phyloP scores from a whole-genome alignment of 2,329 filamentous ascomycete genomes.

The Nigrospora sphaerica region DNA sequence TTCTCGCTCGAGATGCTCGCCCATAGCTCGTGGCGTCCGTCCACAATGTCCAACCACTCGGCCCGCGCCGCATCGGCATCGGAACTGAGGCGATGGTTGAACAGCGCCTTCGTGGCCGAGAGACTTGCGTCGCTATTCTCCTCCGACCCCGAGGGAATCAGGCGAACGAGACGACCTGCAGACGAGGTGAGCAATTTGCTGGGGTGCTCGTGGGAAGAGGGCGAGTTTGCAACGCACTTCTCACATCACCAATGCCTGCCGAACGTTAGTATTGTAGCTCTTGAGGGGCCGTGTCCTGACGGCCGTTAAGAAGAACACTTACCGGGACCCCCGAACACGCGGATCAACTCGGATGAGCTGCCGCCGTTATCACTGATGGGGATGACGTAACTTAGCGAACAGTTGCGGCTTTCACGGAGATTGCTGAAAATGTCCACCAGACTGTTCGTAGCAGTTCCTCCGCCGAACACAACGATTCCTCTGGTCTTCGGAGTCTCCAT shows the following conservation, averaged over 20 bases:
- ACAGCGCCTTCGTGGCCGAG: conserved; percentile 70
- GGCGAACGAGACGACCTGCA: conserved; percentile 74
- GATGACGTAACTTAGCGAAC: conserved; percentile 75
- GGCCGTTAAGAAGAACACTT: conserved; percentile 5
- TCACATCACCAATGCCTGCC: conserved; percentile 23
- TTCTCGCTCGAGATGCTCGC: conserved; percentile 61
- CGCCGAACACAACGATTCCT: conserved; percentile 81
- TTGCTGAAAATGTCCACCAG: conserved; percentile 83
- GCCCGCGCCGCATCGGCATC: conserved; percentile 53
- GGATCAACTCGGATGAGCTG: conserved; percentile 85
- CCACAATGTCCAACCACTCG: conserved; percentile 87
- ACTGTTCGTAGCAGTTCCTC: conserved; percentile 89
- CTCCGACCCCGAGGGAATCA: conserved; percentile 61
- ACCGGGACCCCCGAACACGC: conserved; percentile 92
- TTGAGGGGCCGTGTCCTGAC: not conserved
- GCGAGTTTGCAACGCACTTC: conserved; percentile 14
- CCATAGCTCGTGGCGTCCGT: conserved; percentile 76
- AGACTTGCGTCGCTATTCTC: conserved; percentile 54
- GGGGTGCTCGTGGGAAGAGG: not conserved
- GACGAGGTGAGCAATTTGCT: not conserved
- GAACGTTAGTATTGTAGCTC: not conserved
- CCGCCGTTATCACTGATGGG: conserved; percentile 96
- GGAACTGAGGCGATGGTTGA: conserved; percentile 76
- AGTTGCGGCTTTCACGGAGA: conserved; percentile 56
- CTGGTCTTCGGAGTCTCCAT: conserved; percentile 10